A percentile compares a stretch with the other conserved stretches of the same genome.
Evolutionary conservation across 495 filamentous ascomycete species (phyloP).

Genomic region (Penicillium herquei): DNA sequence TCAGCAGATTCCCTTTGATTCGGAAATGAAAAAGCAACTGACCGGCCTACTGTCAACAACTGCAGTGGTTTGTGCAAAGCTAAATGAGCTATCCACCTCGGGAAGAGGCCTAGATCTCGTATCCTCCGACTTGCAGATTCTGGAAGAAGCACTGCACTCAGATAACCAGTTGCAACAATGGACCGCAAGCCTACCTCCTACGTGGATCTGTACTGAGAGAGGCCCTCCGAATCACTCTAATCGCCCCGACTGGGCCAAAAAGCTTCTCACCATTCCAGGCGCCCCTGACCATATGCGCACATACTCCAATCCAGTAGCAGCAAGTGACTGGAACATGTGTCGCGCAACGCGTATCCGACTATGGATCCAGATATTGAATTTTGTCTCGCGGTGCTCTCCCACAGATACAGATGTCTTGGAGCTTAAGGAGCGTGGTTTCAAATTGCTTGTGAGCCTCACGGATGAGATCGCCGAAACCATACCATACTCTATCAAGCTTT

Average conservation of each 20-base stretch:
- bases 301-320: slow-evolving; percentile 5
- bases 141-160: background rate
- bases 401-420: background rate
- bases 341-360: slow-evolving; percentile 9
- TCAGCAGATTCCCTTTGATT: slow-evolving; percentile 10
- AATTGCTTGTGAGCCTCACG: background rate
- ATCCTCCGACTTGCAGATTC: no score
- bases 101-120: background rate
- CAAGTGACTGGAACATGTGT: slow-evolving; percentile 13
- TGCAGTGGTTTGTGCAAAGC: background rate
- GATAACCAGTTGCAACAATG: slow-evolving; percentile 2
- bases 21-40: slow-evolving; percentile 1
- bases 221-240: background rate
- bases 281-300: slow-evolving; percentile 5
- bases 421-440: background rate
- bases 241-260: slow-evolving; percentile 3
- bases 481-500: slow-evolving; percentile 5
- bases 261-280: slow-evolving; percentile 4
- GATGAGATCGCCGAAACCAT: slow-evolving; percentile 11
- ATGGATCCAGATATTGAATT: slow-evolving; percentile 1
- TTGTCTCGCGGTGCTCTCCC: background rate
- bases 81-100: background rate
- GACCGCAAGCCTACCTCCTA: background rate
- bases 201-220: background rate
- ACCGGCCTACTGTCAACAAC: background rate